Percentiles rank a stretch among this genome's conserved stretches.
These are phyloP conservation scores for Hypoxylon lenormandii DNA, from an alignment of 495 filamentous ascomycete species.

Conservation along the genomic window DNA sequence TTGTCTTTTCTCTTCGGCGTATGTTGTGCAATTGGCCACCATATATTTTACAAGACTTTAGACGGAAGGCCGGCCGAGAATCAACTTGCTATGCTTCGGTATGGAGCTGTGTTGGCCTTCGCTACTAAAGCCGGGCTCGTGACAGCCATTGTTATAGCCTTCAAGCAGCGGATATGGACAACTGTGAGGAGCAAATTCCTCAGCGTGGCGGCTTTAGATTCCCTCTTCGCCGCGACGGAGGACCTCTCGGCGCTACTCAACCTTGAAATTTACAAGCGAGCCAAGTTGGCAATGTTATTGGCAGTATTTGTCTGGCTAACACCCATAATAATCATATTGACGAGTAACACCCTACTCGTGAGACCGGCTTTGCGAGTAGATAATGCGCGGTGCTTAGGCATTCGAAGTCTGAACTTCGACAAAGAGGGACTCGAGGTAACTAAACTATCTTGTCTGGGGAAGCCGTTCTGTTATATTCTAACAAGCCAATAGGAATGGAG, in stretches of 20 bases:
- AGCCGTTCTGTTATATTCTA: conserved; percentile 1
- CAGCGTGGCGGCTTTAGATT: conserved; percentile 52
- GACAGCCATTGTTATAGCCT: conserved; percentile 50
- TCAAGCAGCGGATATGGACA: conserved; percentile 53
- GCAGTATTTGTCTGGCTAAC: conserved; percentile 54
- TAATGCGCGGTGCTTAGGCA: conserved; percentile 42
- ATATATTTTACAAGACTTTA: conserved; percentile 51
- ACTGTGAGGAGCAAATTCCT: conserved; percentile 53
- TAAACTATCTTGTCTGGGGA: neutral
- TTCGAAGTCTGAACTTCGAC: conserved; percentile 54
- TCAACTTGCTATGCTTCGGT: conserved; percentile 56
- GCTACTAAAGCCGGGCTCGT: conserved; percentile 54
- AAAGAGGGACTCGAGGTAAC: conserved; percentile 50
- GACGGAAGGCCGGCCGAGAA: conserved; percentile 49
- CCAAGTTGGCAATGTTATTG: conserved; percentile 50
- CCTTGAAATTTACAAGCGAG: conserved; percentile 51
- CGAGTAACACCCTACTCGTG: conserved; percentile 54
- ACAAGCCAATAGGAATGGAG: conserved; percentile 49
- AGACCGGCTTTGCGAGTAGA: conserved; percentile 29
- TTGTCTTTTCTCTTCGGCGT: conserved; percentile 51
- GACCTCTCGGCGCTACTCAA: conserved; percentile 48
- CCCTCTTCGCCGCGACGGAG: conserved; percentile 54
- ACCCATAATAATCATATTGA: conserved; percentile 54
- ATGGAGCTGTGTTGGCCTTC: conserved; percentile 53
- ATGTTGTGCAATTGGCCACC: conserved; percentile 52